Percentiles rank a stretch among this genome's conserved stretches.
These are phyloP conservation scores for Fraxinus nigra DNA, from an alignment of 305 asterid species.

Conservation along the genomic window DNA sequence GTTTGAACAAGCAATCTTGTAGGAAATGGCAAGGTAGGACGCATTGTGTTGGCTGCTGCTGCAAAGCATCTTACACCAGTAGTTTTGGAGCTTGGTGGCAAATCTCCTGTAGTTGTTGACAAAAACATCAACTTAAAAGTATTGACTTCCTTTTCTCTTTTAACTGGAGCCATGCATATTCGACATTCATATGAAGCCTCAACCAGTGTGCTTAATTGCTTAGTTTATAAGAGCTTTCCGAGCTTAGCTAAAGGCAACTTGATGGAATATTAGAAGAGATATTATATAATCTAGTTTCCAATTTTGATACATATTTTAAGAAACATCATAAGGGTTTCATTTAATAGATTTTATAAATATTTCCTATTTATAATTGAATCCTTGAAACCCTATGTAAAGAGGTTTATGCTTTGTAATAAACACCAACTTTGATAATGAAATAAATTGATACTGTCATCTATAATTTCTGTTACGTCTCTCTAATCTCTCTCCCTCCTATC, in stretches of 20 bases:
- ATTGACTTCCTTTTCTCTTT: constrained; percentile 10
- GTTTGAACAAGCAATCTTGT: constrained; percentile 14
- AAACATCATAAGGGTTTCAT: too few species aligned
- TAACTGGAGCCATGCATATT: background rate
- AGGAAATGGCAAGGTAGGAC: constrained; percentile 82
- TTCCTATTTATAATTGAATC: too few species aligned
- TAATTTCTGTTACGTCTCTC: too few species aligned
- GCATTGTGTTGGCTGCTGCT: constrained; percentile 76
- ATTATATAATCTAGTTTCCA: too few species aligned
- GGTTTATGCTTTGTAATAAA: too few species aligned
- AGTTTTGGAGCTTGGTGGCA: constrained; percentile 91
- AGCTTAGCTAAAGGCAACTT: background rate
- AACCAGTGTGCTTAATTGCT: background rate
- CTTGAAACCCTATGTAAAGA: too few species aligned
- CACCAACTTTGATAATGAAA: too few species aligned
- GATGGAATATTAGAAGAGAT: too few species aligned
- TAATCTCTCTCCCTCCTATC: too few species aligned
- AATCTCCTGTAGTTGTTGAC: constrained; percentile 78
- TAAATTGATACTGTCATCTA: too few species aligned
- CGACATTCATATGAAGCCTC: background rate
- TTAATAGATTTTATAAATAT: too few species aligned
- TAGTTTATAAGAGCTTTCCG: background rate
- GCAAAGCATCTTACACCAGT: constrained; percentile 94
- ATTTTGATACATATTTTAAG: too few species aligned
- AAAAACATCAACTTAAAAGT: constrained; percentile 61